Evolutionary conservation across 202 grass and related monocot species (phyloP).

Genomic region (Panicum virgatum): DNA sequence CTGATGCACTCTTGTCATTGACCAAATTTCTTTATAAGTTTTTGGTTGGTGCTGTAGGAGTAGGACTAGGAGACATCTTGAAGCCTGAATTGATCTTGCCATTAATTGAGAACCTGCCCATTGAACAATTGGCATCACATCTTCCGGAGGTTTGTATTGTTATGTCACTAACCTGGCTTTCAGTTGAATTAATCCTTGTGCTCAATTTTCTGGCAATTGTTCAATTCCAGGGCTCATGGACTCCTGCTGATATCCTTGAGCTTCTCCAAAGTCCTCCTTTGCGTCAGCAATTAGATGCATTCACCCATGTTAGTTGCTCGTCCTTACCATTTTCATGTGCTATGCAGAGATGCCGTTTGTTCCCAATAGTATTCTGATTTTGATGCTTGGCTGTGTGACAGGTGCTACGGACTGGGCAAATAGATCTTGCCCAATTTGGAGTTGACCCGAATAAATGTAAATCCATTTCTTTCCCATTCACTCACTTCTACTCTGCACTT

Average conservation of each 20-base stretch:
- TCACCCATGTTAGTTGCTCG: conserved; percentile 71
- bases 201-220: conserved; percentile 37
- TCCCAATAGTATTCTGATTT: conserved; percentile 22
- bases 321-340: conserved; percentile 27
- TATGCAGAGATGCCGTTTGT: not conserved
- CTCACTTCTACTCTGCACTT: not conserved
- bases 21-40: conserved; percentile 28
- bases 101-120: conserved; percentile 68
- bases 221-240: conserved; percentile 77
- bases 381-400: conserved; percentile 43
- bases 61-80: conserved; percentile 91
- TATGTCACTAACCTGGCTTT: conserved; percentile 20
- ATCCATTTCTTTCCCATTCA: conserved; percentile 29
- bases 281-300: conserved; percentile 91
- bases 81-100: conserved; percentile 88
- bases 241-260: conserved; percentile 73
- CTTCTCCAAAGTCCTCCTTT: conserved; percentile 92
- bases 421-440: conserved; percentile 93
- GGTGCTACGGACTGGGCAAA: conserved; percentile 90
- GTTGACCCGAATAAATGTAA: conserved; percentile 94
- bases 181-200: conserved; percentile 5
- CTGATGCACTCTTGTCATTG: conserved; percentile 20
- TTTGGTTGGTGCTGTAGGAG: conserved; percentile 59
- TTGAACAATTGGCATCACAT: conserved; percentile 80
- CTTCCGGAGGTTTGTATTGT: conserved; percentile 74